Evolutionary conservation across 2,329 filamentous ascomycete species (phyloP), one percentile per base, ranked within the genome.

Genomic region (Fragosphaeria purpurea): DNA sequence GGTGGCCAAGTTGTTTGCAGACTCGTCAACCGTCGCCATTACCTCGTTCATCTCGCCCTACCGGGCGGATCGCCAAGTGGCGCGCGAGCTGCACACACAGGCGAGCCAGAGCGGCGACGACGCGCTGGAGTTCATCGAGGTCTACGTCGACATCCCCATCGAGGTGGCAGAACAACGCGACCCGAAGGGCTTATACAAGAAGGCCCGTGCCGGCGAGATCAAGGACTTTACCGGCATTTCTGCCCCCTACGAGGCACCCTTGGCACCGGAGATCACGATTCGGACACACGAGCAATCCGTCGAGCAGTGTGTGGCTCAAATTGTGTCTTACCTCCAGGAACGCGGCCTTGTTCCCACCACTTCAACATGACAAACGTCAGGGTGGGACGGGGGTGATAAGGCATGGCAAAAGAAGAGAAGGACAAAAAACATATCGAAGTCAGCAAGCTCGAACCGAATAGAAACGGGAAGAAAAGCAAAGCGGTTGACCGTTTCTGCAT

Each of bases 21-120:
- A 98, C 72, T 82, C 82, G 48, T 82, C 86, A 56, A 86, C 85
- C 51, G 80, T 97, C 61, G 87, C 91, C 58, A 83, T 98, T 58
- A 95, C 93, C 49, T 93, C 86, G 54, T 98, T 98, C 75, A 98
- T 98, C 74, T 94, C 87, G 1, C 93, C 93, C 1, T 97, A 96
- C 76, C 81, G 81, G 51, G 85, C 85, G 37, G 93, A 98, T 71
- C 83, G 93, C 52, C 75, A 88, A 58, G 77, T 86, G 41, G 93
- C 93, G 7, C 83, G 93, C 53, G 74, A 83, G 56, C 72, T 98
- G 61, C 93, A 98, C 70, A 76, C 77, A 56, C 74, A 78, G 2
- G 73, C 78, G 51, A 61, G 67, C 38, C 68, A 76, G 47, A 69
- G 70, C 51, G 71, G 72, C 52, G 83, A 85, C 60, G 84, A 85